Evolutionary conservation across 2,329 filamentous ascomycete genomes (phyloP).

Genomic region (Metarhizium anisopliae): DNA sequence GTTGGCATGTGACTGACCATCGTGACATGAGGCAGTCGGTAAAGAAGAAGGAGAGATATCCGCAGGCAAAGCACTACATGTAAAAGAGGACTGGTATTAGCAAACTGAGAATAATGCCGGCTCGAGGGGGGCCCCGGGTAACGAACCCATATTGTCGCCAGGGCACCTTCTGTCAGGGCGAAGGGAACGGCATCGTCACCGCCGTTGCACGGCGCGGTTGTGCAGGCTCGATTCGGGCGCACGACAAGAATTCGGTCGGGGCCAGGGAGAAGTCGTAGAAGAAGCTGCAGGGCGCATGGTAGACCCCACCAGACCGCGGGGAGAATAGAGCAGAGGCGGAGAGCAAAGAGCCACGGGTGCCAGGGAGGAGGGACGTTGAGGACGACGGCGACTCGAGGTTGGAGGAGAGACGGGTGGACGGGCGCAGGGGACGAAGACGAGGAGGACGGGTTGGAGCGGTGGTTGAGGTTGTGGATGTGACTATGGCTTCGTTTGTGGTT

Average conservation of each 20-base stretch:
- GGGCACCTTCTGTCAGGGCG: slow-evolving; percentile 55
- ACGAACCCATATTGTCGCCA: slow-evolving; percentile 68
- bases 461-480: background rate
- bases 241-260: slow-evolving; percentile 20
- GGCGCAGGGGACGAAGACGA: slow-evolving; percentile 1
- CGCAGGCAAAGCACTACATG: slow-evolving; percentile 61
- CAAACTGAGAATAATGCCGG: background rate
- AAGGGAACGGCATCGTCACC: slow-evolving; percentile 20
- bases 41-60: slow-evolving; percentile 74
- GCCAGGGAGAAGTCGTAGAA: slow-evolving; percentile 50
- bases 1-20: slow-evolving; percentile 43
- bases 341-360: slow-evolving; percentile 64
- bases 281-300: slow-evolving; percentile 57
- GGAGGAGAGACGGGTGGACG: slow-evolving; percentile 41
- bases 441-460: background rate
- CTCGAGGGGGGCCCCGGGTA: background rate
- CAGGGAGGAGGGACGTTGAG: slow-evolving; percentile 64
- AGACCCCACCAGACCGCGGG: slow-evolving; percentile 66
- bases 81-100: background rate
- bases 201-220: background rate
- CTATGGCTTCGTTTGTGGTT: background rate
- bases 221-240: slow-evolving; percentile 9
- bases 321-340: slow-evolving; percentile 61
- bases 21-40: slow-evolving; percentile 78
- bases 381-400: slow-evolving; percentile 70